phyloP scores from a whole-genome alignment of 495 filamentous ascomycete species.

The Neurospora cerealis region DNA sequence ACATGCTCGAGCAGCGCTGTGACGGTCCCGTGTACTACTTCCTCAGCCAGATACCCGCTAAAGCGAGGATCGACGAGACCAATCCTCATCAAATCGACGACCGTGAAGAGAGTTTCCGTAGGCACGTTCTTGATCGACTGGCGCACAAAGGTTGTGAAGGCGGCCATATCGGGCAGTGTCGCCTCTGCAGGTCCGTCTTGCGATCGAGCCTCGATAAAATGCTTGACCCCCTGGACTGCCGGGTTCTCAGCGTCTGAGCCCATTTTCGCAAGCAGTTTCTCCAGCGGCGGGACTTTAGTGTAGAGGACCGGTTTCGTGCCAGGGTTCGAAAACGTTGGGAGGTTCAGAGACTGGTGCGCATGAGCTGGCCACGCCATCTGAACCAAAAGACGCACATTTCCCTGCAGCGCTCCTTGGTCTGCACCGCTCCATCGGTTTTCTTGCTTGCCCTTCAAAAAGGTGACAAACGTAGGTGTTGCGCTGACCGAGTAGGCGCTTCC shows the following conservation, averaged over 20 bases:
- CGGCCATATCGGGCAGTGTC: constrained; percentile 49
- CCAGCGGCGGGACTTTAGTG: constrained; percentile 70
- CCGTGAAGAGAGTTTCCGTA: constrained; percentile 56
- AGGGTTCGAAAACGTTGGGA: constrained; percentile 57
- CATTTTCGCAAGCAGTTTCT: constrained; percentile 75
- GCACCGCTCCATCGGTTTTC: constrained; percentile 75
- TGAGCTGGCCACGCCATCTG: constrained; percentile 72
- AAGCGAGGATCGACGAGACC: constrained; percentile 72
- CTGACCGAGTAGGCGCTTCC: constrained; percentile 55
- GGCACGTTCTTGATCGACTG: constrained; percentile 41
- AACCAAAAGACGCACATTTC: constrained; percentile 62
- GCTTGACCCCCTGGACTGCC: constrained; percentile 45
- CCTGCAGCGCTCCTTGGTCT: constrained; percentile 53
- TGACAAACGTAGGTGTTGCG: constrained; percentile 85
- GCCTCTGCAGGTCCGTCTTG: constrained; percentile 45
- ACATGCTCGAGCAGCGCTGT: constrained; percentile 52
- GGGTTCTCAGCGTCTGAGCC: constrained; percentile 41
- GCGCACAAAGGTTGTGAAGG: constrained; percentile 44
- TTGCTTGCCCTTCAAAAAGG: constrained; percentile 67
- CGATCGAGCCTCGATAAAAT: constrained; percentile 52
- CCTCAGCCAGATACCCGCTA: constrained; percentile 78
- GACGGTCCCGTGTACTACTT: constrained; percentile 53
- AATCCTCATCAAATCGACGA: constrained; percentile 72
- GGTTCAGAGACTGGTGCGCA: constrained; percentile 56
- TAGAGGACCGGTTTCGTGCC: constrained; percentile 61